phyloP scores from a whole-genome alignment of 345 rosid genomes.

The Toxicodendron radicans region DNA sequence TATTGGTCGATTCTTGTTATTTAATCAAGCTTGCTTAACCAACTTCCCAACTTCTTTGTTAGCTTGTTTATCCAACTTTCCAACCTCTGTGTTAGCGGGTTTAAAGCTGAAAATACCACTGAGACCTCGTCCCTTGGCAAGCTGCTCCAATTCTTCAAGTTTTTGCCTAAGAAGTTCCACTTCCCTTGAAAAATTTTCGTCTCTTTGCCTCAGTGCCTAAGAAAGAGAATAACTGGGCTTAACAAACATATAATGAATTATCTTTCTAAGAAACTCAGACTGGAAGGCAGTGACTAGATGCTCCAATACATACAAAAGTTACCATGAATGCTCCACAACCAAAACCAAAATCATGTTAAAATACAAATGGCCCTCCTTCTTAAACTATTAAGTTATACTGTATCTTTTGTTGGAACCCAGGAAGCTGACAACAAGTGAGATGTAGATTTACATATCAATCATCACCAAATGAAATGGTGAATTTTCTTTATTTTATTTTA shows the following conservation, averaged over 20 bases:
- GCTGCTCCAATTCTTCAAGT: slow-evolving; percentile 73
- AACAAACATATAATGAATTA: not conserved
- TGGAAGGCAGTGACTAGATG: not conserved
- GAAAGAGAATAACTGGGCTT: slow-evolving; percentile 6
- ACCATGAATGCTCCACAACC: not conserved
- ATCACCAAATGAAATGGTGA: too few relatives aligned
- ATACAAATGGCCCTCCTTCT: not conserved
- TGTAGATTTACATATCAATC: slow-evolving; percentile 3
- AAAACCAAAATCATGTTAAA: not conserved
- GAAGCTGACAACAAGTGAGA: not conserved
- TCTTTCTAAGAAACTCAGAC: not conserved
- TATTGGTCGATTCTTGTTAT: slow-evolving; percentile 9
- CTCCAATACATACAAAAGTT: not conserved
- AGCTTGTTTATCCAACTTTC: slow-evolving; percentile 35
- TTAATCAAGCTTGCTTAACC: slow-evolving; percentile 37
- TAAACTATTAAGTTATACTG: not conserved
- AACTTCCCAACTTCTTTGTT: slow-evolving; percentile 2
- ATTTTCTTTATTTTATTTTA: not conserved
- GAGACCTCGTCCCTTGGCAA: slow-evolving; percentile 65
- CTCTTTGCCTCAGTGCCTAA: slow-evolving; percentile 64
- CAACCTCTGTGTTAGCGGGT: slow-evolving; percentile 31
- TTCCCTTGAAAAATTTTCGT: slow-evolving; percentile 59
- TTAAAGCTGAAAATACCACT: slow-evolving; percentile 55
- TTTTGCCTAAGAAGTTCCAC: slow-evolving; percentile 53
- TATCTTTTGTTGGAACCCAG: not conserved